These are phyloP conservation scores for Penicillium salamii DNA, from an alignment of 495 filamentous ascomycete species.

Conservation along the genomic window DNA sequence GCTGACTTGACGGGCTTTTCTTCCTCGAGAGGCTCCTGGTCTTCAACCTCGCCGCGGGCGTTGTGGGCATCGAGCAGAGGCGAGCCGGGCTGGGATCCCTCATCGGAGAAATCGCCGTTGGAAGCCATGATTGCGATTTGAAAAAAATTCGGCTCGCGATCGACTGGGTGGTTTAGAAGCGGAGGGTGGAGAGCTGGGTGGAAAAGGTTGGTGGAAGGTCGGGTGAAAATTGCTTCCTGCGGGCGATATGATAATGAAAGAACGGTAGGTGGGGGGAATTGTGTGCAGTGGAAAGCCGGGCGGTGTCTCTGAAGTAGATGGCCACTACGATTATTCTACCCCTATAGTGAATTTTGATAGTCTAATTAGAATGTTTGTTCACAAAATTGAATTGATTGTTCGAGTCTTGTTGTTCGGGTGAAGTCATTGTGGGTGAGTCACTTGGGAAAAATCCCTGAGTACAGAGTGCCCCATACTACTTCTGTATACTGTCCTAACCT, in stretches of 20 bases:
- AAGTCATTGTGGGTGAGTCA: constrained; percentile 4
- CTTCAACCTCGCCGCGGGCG: constrained; percentile 52
- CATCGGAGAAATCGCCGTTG: constrained; percentile 62
- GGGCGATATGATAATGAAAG: constrained; percentile 43
- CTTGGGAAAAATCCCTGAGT: not conserved
- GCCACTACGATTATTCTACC: constrained; percentile 3
- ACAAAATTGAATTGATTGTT: not conserved
- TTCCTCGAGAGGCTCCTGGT: constrained; percentile 49
- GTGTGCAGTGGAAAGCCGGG: constrained; percentile 49
- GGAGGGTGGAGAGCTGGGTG: constrained; percentile 14
- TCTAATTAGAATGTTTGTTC: too few species aligned
- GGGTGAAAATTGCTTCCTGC: constrained; percentile 42
- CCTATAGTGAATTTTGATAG: too few species aligned
- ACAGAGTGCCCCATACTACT: too few species aligned
- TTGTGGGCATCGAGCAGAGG: constrained; percentile 53
- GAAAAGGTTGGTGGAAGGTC: constrained; percentile 20
- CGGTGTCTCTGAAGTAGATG: constrained; percentile 34
- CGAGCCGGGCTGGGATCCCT: constrained; percentile 58
- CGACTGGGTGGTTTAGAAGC: constrained; percentile 12
- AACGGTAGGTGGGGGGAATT: constrained; percentile 31
- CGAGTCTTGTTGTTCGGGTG: not conserved
- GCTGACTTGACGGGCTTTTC: constrained; percentile 60
- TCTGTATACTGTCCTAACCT: too few species aligned
- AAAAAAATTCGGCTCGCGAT: constrained; percentile 16
- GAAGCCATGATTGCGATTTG: constrained; percentile 56